Conservation (phyloP, 1,284 basidiomycete species). For the Rhodofomes roseus region DNA sequence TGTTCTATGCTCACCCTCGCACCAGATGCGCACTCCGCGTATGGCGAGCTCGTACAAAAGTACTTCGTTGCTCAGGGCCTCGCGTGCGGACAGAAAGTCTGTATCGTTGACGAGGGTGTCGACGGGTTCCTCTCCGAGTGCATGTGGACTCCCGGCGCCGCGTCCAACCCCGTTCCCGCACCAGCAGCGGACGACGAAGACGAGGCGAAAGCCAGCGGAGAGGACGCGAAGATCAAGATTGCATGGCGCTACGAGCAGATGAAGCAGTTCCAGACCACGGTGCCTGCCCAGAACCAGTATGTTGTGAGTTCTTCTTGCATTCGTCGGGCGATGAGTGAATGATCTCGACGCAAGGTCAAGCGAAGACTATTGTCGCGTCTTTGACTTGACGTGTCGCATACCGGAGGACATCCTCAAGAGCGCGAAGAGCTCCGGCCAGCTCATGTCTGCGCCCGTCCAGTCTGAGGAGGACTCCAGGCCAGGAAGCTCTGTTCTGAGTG, state of each 20-base stretch:
- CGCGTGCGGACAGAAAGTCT: conserved; percentile 62
- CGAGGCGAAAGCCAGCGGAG: conserved; percentile 31
- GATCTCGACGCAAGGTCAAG: conserved; percentile 35
- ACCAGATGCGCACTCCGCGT: conserved; percentile 82
- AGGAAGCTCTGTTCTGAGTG: conserved; percentile 13
- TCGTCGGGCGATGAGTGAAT: conserved; percentile 14
- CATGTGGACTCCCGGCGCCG: conserved; percentile 67
- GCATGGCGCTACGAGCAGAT: conserved; percentile 95
- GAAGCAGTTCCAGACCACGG: conserved; percentile 89
- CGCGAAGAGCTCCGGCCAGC: conserved; percentile 34
- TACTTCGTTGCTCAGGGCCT: conserved; percentile 90
- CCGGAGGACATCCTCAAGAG: conserved; percentile 46
- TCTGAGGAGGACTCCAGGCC: conserved; percentile 7
- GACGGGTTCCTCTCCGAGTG: conserved; percentile 58
- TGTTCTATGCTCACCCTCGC: conserved; percentile 72
- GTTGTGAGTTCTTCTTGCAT: conserved; percentile 35
- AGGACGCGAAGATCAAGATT: conserved; percentile 70
- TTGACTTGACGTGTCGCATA: conserved; percentile 68
- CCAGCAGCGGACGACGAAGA: conserved; percentile 31
- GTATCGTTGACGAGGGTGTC: conserved; percentile 63
- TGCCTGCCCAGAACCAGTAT: conserved; percentile 46
- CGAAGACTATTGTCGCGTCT: conserved; percentile 64
- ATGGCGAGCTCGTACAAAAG: conserved; percentile 82
- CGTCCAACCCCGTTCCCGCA: conserved; percentile 7
- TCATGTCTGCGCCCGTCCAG: conserved; percentile 32